Base-by-base conservation (phyloP, 2,329 filamentous ascomycete genomes). In the Xylaria digitata region DNA sequence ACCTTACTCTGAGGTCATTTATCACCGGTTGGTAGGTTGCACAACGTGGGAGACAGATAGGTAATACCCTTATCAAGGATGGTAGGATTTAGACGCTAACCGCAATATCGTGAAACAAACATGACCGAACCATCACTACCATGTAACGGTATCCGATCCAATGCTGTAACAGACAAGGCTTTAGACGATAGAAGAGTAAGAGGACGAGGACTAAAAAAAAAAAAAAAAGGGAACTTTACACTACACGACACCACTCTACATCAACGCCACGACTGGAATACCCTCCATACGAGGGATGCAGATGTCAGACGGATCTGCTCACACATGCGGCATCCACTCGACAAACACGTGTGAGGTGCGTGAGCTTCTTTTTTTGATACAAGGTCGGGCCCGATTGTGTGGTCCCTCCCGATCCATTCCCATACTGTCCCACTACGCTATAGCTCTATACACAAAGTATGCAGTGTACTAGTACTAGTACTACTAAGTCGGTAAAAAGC, bases 381-480 rank as follows among this genome's bases (percentile, higher is more conserved):
- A 64, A 60, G 21, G 40, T 52, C 55, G 61, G 65, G 56, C 65
- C 65, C 65, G 65, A 65, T 49, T 43, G 57, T 61, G 56, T 61
- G 65, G 65, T 67, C 61, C 60, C 45, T 55, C 42, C 37, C 54
- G 37, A 40, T 40, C 37, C 37, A 40, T 63, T 21, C 56, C 56
- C 26, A 53, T 61, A n/a, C 19, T 37, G 34, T 49, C 26, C 45
- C 37, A 15, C 26, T 13, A 42, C 40, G 19, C 50, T 54, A 21
- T 23, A 11, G 59, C 50, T 42, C 50, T 49, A 30, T 40, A 37
- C 6, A 32, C 13, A n/a, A 48, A 1, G 17, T 40, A 6, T 45
- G 13, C 23, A 32, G 32, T 40, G 11, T 19, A 21, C 17, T 37
- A 37, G 13, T 37, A n/a, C n/a, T n/a, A n/a, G 9, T 34, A 34